Conservation (phyloP, 495 filamentous ascomycete species). For the Hypomontagnella monticulosa region DNA sequence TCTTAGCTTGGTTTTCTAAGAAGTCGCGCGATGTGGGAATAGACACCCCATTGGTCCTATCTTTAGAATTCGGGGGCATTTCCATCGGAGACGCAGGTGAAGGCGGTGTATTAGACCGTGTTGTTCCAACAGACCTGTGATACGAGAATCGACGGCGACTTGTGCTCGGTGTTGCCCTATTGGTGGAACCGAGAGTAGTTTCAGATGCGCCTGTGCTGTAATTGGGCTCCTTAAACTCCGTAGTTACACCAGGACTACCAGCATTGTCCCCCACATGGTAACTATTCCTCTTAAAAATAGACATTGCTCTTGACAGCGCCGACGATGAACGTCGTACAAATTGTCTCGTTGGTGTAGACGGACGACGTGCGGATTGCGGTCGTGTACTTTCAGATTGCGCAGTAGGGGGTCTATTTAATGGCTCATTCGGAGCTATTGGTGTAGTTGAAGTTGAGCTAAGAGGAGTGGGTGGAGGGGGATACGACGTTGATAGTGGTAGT, state of each 20-base stretch:
- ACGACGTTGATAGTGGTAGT: conserved; percentile 16
- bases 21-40: conserved; percentile 55
- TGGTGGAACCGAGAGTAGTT: conserved; percentile 29
- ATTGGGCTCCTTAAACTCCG: conserved; percentile 37
- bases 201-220: conserved; percentile 38
- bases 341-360: conserved; percentile 22
- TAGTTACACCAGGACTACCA: conserved; percentile 1
- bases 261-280: conserved; percentile 34
- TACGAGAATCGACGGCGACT: conserved; percentile 57
- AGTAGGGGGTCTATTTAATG: conserved; percentile 47
- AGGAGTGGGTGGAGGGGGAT: conserved; percentile 41
- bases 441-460: conserved; percentile 15
- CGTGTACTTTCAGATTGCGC: conserved; percentile 47
- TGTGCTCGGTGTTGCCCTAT: conserved; percentile 26
- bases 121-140: conserved; percentile 56
- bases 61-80: conserved; percentile 43
- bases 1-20: conserved; percentile 51
- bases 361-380: conserved; percentile 34
- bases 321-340: conserved; percentile 39
- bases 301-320: conserved; percentile 40
- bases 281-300: conserved; percentile 44
- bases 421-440: conserved; percentile 39
- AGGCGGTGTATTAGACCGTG: conserved; percentile 63
- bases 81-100: conserved; percentile 59
- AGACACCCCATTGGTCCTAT: conserved; percentile 44